Conservation (phyloP, 225 moss, liverwort and hornwort species). For the Sphagnum tenellum region DNA sequence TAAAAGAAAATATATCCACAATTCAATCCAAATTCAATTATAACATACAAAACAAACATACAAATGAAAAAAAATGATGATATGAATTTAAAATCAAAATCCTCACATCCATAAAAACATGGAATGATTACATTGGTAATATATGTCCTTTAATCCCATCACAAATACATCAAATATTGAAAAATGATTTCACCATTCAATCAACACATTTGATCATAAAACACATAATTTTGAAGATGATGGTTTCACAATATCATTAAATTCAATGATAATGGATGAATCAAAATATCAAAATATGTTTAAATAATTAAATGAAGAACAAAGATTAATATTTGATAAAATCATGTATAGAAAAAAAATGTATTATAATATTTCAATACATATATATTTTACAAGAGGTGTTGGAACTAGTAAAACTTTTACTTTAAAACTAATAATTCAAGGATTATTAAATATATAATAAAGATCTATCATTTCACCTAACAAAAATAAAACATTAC, state of each 20-base stretch:
- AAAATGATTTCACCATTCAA: no score
- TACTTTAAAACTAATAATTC: no score
- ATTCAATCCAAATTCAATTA: no score
- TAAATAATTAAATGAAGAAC: background rate
- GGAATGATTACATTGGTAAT: background rate
- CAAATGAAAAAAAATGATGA: background rate
- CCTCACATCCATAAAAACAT: background rate
- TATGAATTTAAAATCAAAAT: background rate
- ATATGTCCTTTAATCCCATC: background rate
- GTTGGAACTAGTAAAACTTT: no score
- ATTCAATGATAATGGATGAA: background rate
- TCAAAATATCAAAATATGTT: background rate
- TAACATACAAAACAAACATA: background rate
- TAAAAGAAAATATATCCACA: no score
- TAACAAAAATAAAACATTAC: no score
- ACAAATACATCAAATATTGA: background rate
- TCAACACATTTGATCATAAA: no score
- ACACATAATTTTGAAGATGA: background rate
- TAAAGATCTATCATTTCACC: no score
- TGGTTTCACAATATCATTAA: background rate
- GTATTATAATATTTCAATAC: no score
- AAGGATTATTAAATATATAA: no score
- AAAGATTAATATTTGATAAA: background rate
- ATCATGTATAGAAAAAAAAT: no score
- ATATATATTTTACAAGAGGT: no score